Evolutionary conservation across 768 basidiomycete genomes (phyloP).

Genomic region (Ramaria sp.): DNA sequence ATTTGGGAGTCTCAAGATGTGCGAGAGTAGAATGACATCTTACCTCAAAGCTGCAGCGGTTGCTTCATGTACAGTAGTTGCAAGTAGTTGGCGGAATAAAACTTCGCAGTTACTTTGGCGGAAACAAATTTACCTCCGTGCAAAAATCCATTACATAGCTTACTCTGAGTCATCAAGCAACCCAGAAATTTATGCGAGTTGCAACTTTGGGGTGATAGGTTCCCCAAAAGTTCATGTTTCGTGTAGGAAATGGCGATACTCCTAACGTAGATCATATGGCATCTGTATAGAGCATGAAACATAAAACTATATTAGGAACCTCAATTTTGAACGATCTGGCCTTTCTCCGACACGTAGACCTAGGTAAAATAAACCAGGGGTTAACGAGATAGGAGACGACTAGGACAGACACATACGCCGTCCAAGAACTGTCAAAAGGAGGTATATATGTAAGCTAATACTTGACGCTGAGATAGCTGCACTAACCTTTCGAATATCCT

Average conservation of each 20-base stretch:
- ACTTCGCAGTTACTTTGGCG: neutral
- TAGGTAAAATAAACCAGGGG: neutral
- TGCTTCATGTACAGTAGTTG: neutral
- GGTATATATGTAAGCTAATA: conserved; percentile 58
- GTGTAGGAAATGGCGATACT: neutral
- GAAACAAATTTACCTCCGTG: neutral
- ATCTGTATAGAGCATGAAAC: conserved; percentile 7
- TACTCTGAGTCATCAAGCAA: neutral
- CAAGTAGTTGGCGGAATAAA: neutral
- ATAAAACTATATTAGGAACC: conserved; percentile 22
- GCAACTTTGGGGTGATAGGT: no score
- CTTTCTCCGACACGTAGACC: conserved; percentile 78
- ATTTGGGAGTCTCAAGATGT: conserved; percentile 6
- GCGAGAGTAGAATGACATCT: neutral
- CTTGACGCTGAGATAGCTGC: conserved; percentile 46
- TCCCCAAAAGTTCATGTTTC: no score
- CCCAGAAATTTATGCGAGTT: no score
- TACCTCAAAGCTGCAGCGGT: neutral
- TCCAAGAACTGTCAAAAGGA: conserved; percentile 2
- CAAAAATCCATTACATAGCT: no score
- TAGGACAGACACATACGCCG: conserved; percentile 4
- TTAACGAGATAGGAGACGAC: neutral
- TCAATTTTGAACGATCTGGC: conserved; percentile 43
- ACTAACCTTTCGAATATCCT: conserved; percentile 70
- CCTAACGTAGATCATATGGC: neutral